phyloP scores from a whole-genome alignment of 768 basidiomycete genomes.

The Tulasnella calospora region DNA sequence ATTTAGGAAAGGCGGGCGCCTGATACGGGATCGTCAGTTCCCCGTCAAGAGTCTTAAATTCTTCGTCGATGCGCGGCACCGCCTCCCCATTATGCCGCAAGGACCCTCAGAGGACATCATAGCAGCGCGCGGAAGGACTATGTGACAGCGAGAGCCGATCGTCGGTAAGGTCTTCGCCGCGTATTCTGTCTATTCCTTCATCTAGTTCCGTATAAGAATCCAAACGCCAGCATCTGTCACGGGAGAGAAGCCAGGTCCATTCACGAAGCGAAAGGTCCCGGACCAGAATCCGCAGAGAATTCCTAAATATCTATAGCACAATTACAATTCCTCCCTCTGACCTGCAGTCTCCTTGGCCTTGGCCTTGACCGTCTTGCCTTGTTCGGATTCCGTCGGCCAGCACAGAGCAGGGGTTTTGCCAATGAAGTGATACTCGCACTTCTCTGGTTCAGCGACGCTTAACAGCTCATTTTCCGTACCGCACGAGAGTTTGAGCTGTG shows the following conservation, averaged over 20 bases:
- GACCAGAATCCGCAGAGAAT: not conserved
- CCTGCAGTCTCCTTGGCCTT: not conserved
- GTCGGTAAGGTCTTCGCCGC: not conserved
- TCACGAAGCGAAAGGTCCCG: not conserved
- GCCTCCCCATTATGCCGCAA: not conserved
- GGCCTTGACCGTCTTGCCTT: not conserved
- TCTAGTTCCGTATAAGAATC: not conserved
- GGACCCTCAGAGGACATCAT: not conserved
- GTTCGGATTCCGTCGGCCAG: conserved; percentile 32
- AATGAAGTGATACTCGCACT: conserved; percentile 89
- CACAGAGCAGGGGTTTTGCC: conserved; percentile 85
- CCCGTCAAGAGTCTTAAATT: not conserved
- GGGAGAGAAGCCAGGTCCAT: not conserved
- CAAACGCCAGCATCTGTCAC: not conserved
- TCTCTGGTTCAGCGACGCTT: conserved; percentile 82
- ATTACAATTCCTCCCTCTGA: not conserved
- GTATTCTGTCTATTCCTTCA: not conserved
- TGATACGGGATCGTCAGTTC: not conserved
- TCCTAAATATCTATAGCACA: not conserved
- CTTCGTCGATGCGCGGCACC: not conserved
- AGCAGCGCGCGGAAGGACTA: not conserved
- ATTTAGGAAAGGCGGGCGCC: not conserved
- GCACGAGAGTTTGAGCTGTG: conserved; percentile 73
- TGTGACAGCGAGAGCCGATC: not conserved
- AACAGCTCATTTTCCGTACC: conserved; percentile 78